Conservation (phyloP, 225 moss, liverwort and hornwort species). For the Asterella californica region DNA sequence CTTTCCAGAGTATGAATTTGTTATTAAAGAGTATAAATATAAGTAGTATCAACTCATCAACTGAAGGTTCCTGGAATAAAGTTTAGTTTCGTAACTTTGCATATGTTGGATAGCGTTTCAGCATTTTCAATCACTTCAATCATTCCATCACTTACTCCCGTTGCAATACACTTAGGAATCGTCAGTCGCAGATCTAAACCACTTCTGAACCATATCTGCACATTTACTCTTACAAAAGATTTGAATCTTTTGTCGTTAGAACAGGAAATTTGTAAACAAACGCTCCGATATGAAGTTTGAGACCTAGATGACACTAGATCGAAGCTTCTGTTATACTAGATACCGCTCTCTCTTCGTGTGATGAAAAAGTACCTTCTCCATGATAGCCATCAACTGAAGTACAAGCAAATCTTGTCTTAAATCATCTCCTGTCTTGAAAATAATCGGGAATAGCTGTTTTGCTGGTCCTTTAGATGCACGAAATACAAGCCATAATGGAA, state of each 20-base stretch:
- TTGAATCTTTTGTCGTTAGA: not conserved
- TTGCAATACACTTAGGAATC: conserved; percentile 19
- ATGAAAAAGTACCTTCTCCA: conserved; percentile 5
- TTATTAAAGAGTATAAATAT: no score
- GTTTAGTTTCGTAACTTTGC: conserved; percentile 9
- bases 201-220: conserved; percentile 18
- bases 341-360: no score
- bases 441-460: not conserved
- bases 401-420: conserved; percentile 20
- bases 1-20: no score
- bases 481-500: conserved; percentile 24
- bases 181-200: conserved; percentile 14
- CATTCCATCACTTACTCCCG: conserved; percentile 20
- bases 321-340: no score
- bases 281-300: not conserved
- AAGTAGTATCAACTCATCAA: no score
- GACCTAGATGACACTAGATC: not conserved
- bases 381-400: conserved; percentile 14
- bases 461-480: not conserved
- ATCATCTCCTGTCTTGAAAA: conserved; percentile 25
- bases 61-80: no score
- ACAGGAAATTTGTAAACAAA: not conserved
- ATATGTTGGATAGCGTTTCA: conserved; percentile 17
- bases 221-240: not conserved
- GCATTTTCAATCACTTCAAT: conserved; percentile 19